phyloP scores from a whole-genome alignment of 306 rosid species.

The Argentina anserina region DNA sequence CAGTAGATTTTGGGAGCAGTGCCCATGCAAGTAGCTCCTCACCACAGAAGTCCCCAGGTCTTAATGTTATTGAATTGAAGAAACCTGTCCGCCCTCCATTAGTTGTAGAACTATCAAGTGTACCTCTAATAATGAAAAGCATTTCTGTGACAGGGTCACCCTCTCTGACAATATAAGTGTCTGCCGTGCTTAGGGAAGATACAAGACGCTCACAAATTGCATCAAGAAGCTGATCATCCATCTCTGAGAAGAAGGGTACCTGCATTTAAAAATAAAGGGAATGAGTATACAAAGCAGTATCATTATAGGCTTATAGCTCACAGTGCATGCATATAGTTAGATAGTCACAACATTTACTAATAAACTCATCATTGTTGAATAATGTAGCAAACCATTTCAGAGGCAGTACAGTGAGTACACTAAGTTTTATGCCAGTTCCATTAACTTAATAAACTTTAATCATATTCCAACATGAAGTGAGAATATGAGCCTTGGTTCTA shows the following conservation, averaged over 20 bases:
- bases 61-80: constrained; percentile 79
- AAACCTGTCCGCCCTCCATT: constrained; percentile 94
- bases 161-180: constrained; percentile 84
- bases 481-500: neutral
- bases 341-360: neutral
- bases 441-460: neutral
- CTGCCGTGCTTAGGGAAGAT: constrained; percentile 86
- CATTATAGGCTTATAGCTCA: constrained; percentile 3
- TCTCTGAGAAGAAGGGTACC: constrained; percentile 98
- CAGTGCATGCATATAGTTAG: neutral
- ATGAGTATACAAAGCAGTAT: constrained; percentile 10
- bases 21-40: constrained; percentile 99
- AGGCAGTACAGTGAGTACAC: neutral
- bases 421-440: neutral
- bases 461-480: neutral
- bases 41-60: constrained; percentile 96
- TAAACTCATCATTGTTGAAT: neutral
- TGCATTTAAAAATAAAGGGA: constrained; percentile 24
- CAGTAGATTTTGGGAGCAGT: constrained; percentile 75
- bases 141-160: constrained; percentile 95
- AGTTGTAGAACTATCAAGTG: constrained; percentile 88
- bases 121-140: constrained; percentile 87
- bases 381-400: neutral
- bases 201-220: constrained; percentile 95
- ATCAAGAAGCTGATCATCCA: constrained; percentile 95